Conservation (phyloP, 179 eudicot genomes). For the Camellia oleifera region DNA sequence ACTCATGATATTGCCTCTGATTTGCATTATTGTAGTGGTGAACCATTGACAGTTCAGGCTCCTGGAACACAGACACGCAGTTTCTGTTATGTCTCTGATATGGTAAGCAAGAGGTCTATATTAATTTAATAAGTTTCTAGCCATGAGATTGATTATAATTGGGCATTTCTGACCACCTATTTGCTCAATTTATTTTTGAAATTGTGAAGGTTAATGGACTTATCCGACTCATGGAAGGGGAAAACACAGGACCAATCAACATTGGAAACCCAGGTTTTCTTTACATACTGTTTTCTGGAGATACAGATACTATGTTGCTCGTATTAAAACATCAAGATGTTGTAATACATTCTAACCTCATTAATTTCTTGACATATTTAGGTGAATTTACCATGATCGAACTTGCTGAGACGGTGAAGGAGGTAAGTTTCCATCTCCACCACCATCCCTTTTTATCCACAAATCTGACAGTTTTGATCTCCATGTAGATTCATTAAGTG, state of each 20-base stretch:
- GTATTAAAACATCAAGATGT: not conserved
- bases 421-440: conserved; percentile 45
- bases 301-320: no score
- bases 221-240: conserved; percentile 93
- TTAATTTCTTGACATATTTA: conserved; percentile 15
- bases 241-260: conserved; percentile 91
- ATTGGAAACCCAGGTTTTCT: conserved; percentile 85
- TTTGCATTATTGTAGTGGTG: conserved; percentile 46
- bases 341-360: not conserved
- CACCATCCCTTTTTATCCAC: not conserved
- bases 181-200: conserved; percentile 9
- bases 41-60: conserved; percentile 89
- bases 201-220: conserved; percentile 86
- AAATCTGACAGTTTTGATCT: not conserved
- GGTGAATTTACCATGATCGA: conserved; percentile 99
- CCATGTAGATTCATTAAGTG: not conserved
- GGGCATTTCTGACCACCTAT: not conserved
- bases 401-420: conserved; percentile 94
- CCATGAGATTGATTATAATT: not conserved
- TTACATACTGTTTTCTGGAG: not conserved
- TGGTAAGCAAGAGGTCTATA: conserved; percentile 43
- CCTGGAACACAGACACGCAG: conserved; percentile 98
- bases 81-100: conserved; percentile 94
- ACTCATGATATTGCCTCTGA: conserved; percentile 3
- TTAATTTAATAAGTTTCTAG: not conserved